These are phyloP conservation scores for Lodderomyces beijingensis DNA, from an alignment of 1,139 yeast species.

Conservation along the genomic window DNA sequence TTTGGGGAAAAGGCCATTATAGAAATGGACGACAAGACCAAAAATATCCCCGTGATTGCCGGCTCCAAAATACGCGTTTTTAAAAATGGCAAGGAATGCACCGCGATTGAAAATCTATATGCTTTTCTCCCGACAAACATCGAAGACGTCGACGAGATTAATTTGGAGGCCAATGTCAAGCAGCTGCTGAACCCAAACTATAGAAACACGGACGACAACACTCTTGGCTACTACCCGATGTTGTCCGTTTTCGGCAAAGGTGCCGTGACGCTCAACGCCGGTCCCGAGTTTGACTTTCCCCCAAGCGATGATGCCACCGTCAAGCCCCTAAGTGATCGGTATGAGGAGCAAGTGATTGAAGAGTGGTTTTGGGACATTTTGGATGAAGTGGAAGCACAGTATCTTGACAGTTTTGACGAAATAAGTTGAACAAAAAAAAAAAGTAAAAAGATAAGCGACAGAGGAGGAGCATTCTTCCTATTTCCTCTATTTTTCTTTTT, in stretches of 20 bases:
- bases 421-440: not conserved
- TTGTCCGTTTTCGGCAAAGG: constrained; percentile 82
- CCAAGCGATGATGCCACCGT: not conserved
- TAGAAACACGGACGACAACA: constrained; percentile 68
- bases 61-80: constrained; percentile 61
- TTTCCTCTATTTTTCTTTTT: constrained; percentile 8
- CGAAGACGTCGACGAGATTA: constrained; percentile 22
- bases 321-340: constrained; percentile 56
- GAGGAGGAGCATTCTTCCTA: too few species aligned
- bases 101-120: constrained; percentile 61
- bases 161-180: constrained; percentile 29
- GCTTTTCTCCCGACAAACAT: constrained; percentile 64
- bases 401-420: constrained; percentile 44
- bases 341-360: constrained; percentile 69
- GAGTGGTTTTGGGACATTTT: constrained; percentile 79
- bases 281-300: constrained; percentile 59
- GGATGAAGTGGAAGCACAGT: constrained; percentile 78
- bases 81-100: constrained; percentile 66
- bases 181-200: constrained; percentile 49
- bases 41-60: constrained; percentile 42
- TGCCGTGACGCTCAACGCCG: constrained; percentile 62
- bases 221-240: constrained; percentile 88
- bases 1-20: constrained; percentile 60
- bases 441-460: too few species aligned
- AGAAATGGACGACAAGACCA: constrained; percentile 23